These are phyloP conservation scores for Leccinum angustisporum DNA, from an alignment of 1,284 basidiomycete genomes.

Conservation along the genomic window DNA sequence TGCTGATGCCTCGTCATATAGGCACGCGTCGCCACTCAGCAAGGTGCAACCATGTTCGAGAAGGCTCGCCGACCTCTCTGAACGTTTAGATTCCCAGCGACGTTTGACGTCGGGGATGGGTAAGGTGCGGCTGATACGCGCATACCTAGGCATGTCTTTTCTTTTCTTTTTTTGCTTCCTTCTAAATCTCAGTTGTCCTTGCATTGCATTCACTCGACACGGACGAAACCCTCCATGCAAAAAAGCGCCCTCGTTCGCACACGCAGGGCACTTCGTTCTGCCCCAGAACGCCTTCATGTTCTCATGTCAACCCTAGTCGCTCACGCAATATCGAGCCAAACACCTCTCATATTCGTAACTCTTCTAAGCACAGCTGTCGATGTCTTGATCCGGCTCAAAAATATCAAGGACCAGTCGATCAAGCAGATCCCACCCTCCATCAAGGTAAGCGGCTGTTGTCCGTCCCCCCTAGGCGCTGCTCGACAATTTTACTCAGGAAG, in stretches of 20 bases:
- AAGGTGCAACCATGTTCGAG: too few species aligned
- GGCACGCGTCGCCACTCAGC: too few species aligned
- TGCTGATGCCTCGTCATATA: too few species aligned
- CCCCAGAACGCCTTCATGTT: constrained; percentile 45
- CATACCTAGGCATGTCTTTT: too few species aligned
- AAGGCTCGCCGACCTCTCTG: too few species aligned
- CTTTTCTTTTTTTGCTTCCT: too few species aligned
- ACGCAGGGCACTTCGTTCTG: constrained; percentile 63
- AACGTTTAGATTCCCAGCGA: too few species aligned
- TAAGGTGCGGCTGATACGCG: too few species aligned
- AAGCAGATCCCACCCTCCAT: constrained; percentile 18
- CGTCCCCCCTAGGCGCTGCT: neutral
- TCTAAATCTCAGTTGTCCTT: too few species aligned
- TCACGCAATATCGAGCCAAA: constrained; percentile 48
- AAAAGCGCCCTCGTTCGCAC: constrained; percentile 59
- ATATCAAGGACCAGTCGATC: constrained; percentile 43
- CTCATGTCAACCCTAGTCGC: constrained; percentile 52
- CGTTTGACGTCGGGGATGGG: too few species aligned
- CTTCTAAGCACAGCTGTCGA: constrained; percentile 62
- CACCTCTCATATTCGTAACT: constrained; percentile 48
- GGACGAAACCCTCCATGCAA: constrained; percentile 59
- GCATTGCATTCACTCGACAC: constrained; percentile 29
- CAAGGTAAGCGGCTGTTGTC: constrained; percentile 18
- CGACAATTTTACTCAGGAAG: constrained; percentile 38
- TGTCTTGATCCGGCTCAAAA: constrained; percentile 61